Evolutionary conservation across 345 rosid species (phyloP), one percentile per base, ranked within the genome.

Genomic region (Laguncularia racemosa): DNA sequence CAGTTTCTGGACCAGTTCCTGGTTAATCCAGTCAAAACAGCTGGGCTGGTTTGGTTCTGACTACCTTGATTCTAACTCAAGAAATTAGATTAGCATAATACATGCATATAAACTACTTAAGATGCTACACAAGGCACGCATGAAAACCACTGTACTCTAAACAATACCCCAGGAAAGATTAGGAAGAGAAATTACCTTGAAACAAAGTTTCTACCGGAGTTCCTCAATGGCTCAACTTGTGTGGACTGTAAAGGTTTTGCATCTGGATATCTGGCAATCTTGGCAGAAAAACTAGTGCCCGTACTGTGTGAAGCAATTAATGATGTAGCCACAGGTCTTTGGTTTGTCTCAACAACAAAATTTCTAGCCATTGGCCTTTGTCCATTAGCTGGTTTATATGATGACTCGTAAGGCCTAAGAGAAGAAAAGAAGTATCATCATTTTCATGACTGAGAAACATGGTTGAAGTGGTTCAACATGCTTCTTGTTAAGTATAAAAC

Each of bases 281-380:
- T 81, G 51, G 86, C 91, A 38, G 79, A 73, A 56, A 72, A 56
- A 65, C 72, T 77, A 63, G 70, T 73, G 64, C 85, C 95, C 58
- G 74, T 67, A 65, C 67, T 74, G 59, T 72, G 79, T 26, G 87
- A 74, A 67, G 78, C 89, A 77, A 58, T 64, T 67, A 80, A 77
- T 67, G 93, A 77, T 48, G 78, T 58, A 45, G 61, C 62, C 45
- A 75, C 64, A 72, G 83, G 69, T 57, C 67, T 64, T 23, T 60
- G 55, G 61, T 49, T 71, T 66, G 61, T 60, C 65, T 52, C 75
- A 57, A 71, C 70, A 68, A 64, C 78, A 64, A 68, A 57, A 65
- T 75, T 79, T 57, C 68, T 56, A 55, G 60, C 44, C 56, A 68
- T 52, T 60, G 69, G 56, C 53, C 52, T 70, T 61, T 78, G 71